A percentile compares a stretch with the other conserved stretches of the same genome.
These are phyloP conservation scores for Pythium monospermum DNA, from an alignment of 352 stramenopile genomes.

Conservation along the genomic window DNA sequence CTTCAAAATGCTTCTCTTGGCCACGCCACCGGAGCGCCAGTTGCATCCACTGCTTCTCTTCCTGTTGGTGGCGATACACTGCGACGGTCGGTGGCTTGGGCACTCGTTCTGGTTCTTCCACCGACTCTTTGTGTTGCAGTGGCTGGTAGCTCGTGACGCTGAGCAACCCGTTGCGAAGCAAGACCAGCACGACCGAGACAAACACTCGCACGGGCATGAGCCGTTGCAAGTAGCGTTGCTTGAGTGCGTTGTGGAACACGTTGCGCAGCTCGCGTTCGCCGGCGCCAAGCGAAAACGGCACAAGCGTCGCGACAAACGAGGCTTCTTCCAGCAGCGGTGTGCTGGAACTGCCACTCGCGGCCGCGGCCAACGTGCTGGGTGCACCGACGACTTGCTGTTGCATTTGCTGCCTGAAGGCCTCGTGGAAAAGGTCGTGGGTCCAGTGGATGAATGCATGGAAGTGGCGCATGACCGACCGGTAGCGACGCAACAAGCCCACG, in stretches of 20 bases:
- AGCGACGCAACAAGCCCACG: conserved; percentile 52
- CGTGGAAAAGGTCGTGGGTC: conserved; percentile 45
- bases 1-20: conserved; percentile 49
- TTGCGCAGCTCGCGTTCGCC: conserved; percentile 51
- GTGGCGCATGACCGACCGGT: conserved; percentile 52
- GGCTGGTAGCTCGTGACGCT: conserved; percentile 50
- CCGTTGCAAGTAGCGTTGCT: conserved; percentile 42
- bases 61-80: conserved; percentile 25
- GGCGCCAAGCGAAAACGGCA: conserved; percentile 39
- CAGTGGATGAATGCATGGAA: conserved; percentile 62
- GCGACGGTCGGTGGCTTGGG: conserved; percentile 2
- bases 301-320: conserved; percentile 38
- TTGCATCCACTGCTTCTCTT: conserved; percentile 41
- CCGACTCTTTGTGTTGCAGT: conserved; percentile 15
- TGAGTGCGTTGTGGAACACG: conserved; percentile 64
- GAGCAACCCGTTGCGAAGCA: conserved; percentile 51
- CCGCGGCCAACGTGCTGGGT: neutral
- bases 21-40: conserved; percentile 53
- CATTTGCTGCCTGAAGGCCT: conserved; percentile 16
- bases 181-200: conserved; percentile 50
- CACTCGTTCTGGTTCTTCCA: neutral
- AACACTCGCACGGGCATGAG: conserved; percentile 64
- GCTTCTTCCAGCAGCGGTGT: conserved; percentile 35
- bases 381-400: conserved; percentile 2
- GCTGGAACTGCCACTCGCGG: no score